These are phyloP conservation scores for Xylariaceae sp. DNA, from an alignment of 2,329 filamentous ascomycete species.

Conservation along the genomic window DNA sequence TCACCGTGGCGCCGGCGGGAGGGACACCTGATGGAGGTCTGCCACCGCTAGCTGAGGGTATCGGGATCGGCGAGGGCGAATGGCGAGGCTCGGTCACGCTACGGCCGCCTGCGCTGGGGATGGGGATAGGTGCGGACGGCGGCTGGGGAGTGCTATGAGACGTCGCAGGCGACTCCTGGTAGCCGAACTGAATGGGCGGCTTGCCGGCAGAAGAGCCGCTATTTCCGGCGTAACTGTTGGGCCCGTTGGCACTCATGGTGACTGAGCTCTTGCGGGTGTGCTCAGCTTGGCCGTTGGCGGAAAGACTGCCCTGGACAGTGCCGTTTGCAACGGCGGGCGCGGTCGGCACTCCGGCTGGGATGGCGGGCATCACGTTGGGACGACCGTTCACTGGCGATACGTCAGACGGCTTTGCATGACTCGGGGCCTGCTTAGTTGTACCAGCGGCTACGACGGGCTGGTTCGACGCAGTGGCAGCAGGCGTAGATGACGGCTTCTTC, in stretches of 20 bases:
- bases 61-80: constrained; percentile 90
- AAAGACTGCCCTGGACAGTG: constrained; percentile 39
- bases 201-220: constrained; percentile 59
- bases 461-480: constrained; percentile 54
- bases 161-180: constrained; percentile 62
- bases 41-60: constrained; percentile 76
- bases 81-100: constrained; percentile 77
- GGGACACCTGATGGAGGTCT: constrained; percentile 70
- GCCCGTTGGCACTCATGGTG: constrained; percentile 81
- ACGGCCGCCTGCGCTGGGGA: constrained; percentile 58
- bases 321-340: constrained; percentile 60
- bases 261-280: constrained; percentile 85
- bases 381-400: constrained; percentile 83
- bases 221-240: constrained; percentile 71
- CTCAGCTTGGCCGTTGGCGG: constrained; percentile 62
- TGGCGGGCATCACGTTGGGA: constrained; percentile 62
- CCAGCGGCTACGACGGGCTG: constrained; percentile 51
- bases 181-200: constrained; percentile 75
- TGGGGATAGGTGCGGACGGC: constrained; percentile 54
- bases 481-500: constrained; percentile 58
- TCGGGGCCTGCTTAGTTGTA: constrained; percentile 46
- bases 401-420: constrained; percentile 60
- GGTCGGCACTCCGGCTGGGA: constrained; percentile 58
- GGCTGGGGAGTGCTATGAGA: constrained; percentile 62
- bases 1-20: constrained; percentile 60